Percentiles rank a stretch among this genome's conserved stretches.
Conservation (phyloP, 352 stramenopile species). For the Globisporangium viniferum region DNA sequence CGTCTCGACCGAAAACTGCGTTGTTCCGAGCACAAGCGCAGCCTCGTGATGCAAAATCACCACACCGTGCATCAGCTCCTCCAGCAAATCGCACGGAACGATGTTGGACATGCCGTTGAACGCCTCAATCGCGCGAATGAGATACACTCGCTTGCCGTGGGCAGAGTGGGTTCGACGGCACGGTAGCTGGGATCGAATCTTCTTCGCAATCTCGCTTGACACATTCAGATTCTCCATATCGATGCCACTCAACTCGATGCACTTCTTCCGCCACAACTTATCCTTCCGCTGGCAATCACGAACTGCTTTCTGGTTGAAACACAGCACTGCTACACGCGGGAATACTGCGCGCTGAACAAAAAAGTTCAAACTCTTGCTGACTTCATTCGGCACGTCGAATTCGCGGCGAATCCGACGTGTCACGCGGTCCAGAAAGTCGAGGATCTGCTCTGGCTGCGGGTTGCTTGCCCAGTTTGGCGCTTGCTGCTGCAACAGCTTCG, state of each 20-base stretch:
- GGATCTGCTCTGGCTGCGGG: conserved; percentile 65
- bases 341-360: conserved; percentile 82
- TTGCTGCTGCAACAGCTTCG: conserved; percentile 14
- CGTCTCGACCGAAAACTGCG: conserved; percentile 82
- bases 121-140: conserved; percentile 70
- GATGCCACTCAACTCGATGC: conserved; percentile 53
- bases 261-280: conserved; percentile 81
- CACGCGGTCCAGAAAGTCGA: conserved; percentile 72
- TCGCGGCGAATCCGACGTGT: conserved; percentile 67
- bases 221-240: conserved; percentile 69
- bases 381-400: conserved; percentile 65
- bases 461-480: conserved; percentile 54
- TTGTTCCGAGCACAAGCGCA: conserved; percentile 83
- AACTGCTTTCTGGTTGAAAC: conserved; percentile 64
- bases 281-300: conserved; percentile 81
- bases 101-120: conserved; percentile 79
- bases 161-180: conserved; percentile 37
- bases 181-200: conserved; percentile 51
- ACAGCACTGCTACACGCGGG: conserved; percentile 64
- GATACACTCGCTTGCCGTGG: conserved; percentile 32
- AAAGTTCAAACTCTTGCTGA: conserved; percentile 73
- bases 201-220: conserved; percentile 45
- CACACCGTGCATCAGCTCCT: conserved; percentile 84
- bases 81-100: conserved; percentile 80
- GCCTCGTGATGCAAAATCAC: conserved; percentile 82